Percentiles rank a stretch among this genome's conserved stretches.
Conservation (phyloP, 495 filamentous ascomycete genomes). For the Hypomontagnella submonticulosa region DNA sequence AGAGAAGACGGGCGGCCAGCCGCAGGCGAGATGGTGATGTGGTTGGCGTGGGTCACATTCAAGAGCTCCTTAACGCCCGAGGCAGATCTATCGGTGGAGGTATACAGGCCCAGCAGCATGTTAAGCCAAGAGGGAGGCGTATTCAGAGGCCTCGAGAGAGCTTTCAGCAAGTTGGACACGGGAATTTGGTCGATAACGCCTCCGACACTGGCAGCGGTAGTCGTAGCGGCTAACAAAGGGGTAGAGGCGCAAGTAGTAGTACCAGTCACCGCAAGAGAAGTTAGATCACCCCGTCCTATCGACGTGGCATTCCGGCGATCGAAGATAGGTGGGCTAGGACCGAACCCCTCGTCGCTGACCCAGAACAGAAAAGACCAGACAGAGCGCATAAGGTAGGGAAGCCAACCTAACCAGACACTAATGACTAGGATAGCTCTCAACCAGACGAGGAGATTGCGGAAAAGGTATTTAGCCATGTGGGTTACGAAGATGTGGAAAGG, state of each 20-base stretch:
- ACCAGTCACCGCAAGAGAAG: conserved; percentile 35
- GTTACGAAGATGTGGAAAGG: conserved; percentile 82
- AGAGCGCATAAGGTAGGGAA: conserved; percentile 90
- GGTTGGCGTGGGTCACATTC: conserved; percentile 35
- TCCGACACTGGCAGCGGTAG: conserved; percentile 49
- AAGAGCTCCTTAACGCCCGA: conserved; percentile 20
- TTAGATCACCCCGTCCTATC: conserved; percentile 6
- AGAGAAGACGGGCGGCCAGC: conserved; percentile 55
- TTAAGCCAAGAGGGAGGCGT: conserved; percentile 45
- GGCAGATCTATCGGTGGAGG: conserved; percentile 23
- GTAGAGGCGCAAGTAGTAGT: conserved; percentile 56
- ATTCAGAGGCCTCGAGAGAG: conserved; percentile 45
- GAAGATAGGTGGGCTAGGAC: conserved; percentile 48
- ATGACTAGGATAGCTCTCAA: conserved; percentile 79
- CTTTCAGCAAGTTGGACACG: conserved; percentile 46
- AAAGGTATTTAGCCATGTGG: conserved; percentile 75
- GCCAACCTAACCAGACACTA: conserved; percentile 86
- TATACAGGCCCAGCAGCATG: conserved; percentile 31
- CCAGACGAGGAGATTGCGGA: conserved; percentile 78
- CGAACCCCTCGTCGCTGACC: conserved; percentile 92
- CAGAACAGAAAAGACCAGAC: conserved; percentile 95
- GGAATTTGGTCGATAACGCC: conserved; percentile 45
- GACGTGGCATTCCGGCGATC: conserved; percentile 35
- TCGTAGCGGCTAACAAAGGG: conserved; percentile 55
- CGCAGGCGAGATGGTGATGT: conserved; percentile 24